Evolutionary conservation across 2,329 filamentous ascomycete genomes (phyloP).

Genomic region (Talaromyces sp.): DNA sequence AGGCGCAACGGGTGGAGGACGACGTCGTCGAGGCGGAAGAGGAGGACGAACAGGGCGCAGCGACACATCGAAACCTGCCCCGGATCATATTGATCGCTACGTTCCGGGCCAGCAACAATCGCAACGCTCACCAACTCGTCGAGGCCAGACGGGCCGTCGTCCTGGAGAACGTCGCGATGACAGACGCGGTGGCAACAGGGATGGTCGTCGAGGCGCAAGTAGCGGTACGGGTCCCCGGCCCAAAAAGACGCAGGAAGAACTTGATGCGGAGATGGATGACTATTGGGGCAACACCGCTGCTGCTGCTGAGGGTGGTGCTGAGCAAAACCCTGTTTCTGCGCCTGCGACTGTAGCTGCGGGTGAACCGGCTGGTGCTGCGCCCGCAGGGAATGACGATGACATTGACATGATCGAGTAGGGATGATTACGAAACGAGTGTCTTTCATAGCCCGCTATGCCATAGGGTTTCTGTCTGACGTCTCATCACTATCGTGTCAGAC

Average conservation of each 20-base stretch:
- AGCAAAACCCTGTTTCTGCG: slow-evolving; percentile 26
- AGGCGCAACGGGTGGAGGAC: slow-evolving; percentile 32
- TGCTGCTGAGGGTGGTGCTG: slow-evolving; percentile 36
- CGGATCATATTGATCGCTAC: slow-evolving; percentile 74
- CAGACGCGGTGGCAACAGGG: slow-evolving; percentile 20
- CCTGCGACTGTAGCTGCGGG: slow-evolving; percentile 18
- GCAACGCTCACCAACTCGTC: slow-evolving; percentile 38
- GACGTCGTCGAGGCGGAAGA: slow-evolving; percentile 25
- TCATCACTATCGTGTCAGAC: neutral
- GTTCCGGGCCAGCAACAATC: slow-evolving; percentile 58
- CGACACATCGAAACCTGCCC: slow-evolving; percentile 53
- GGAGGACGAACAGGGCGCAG: slow-evolving; percentile 43
- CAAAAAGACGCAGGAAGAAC: slow-evolving; percentile 84
- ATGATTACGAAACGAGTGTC: neutral
- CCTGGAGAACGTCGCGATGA: slow-evolving; percentile 34
- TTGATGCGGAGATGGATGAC: slow-evolving; percentile 96
- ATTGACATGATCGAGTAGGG: slow-evolving; percentile 67
- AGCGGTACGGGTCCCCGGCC: slow-evolving; percentile 49
- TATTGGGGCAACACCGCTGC: slow-evolving; percentile 65
- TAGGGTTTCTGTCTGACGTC: neutral
- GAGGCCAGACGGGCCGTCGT: slow-evolving; percentile 44
- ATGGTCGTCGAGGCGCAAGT: slow-evolving; percentile 42
- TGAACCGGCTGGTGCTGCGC: neutral
- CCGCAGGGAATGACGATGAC: slow-evolving; percentile 47
- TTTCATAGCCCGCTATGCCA: neutral